phyloP scores from a whole-genome alignment of 305 asterid species.

The Rubia peregrina region DNA sequence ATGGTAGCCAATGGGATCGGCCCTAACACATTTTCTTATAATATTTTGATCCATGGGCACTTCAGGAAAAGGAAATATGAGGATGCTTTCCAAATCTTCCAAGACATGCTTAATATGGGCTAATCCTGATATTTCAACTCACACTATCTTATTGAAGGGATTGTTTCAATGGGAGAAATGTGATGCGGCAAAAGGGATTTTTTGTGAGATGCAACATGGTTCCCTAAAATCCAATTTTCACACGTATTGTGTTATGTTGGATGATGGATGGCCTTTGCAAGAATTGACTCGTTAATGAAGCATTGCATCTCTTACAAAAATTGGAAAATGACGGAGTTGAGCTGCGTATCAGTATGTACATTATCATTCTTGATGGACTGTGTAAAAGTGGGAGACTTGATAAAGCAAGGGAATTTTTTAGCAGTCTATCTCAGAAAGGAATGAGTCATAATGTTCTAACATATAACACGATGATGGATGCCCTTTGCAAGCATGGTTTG shows the following conservation, averaged over 20 bases:
- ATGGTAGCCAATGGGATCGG: not conserved
- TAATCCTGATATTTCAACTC: not conserved
- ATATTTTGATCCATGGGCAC: slow-evolving; percentile 2
- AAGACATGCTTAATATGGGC: not conserved
- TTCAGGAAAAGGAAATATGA: not conserved
- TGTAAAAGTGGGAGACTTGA: not conserved
- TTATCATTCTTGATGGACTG: not conserved
- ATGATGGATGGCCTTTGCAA: not conserved
- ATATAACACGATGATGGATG: slow-evolving; percentile 10
- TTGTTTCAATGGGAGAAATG: not conserved
- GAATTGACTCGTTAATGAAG: not conserved
- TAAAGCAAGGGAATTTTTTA: not conserved
- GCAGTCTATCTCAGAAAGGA: not conserved
- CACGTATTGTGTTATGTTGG: not conserved
- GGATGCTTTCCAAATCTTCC: not conserved
- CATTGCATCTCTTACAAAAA: not conserved
- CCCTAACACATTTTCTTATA: not conserved
- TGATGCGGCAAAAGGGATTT: not conserved
- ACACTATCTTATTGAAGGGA: not conserved
- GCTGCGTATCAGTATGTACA: not conserved
- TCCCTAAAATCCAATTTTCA: not conserved
- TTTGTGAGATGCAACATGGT: not conserved
- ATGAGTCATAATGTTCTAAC: not conserved
- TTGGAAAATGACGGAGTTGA: not conserved
- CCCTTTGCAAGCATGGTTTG: slow-evolving; percentile 19